Conservation (phyloP, 1,284 basidiomycete genomes). For the Puccinia polysora region DNA sequence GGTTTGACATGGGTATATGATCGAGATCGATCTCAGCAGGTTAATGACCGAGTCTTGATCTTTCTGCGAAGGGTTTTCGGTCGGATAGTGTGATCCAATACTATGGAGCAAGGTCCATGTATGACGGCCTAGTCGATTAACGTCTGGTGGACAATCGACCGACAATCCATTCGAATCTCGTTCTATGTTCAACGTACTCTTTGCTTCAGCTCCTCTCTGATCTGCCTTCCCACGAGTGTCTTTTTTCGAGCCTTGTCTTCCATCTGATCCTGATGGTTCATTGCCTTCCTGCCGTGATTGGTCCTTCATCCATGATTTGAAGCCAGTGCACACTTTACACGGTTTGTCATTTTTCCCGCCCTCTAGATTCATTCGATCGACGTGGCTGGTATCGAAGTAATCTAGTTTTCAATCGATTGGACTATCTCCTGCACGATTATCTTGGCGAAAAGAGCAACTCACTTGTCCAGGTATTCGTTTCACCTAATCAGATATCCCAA, state of each 20-base stretch:
- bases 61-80: slow-evolving; percentile 61
- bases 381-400: too few relatives aligned
- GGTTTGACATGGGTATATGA: slow-evolving; percentile 76
- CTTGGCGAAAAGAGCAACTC: too few relatives aligned
- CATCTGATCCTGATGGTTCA: neutral
- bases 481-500: too few relatives aligned
- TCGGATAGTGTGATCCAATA: slow-evolving; percentile 88
- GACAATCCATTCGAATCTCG: too few relatives aligned
- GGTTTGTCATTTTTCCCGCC: slow-evolving; percentile 93
- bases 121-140: slow-evolving; percentile 20
- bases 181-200: too few relatives aligned
- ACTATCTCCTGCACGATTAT: too few relatives aligned
- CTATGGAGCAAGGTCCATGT: slow-evolving; percentile 96
- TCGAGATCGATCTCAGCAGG: slow-evolving; percentile 69
- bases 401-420: too few relatives aligned
- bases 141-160: slow-evolving; percentile 27
- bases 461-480: too few relatives aligned
- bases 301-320: slow-evolving; percentile 63
- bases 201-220: neutral
- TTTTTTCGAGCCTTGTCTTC: neutral
- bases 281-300: neutral
- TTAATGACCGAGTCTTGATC: slow-evolving; percentile 75
- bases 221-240: neutral
- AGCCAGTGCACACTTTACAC: slow-evolving; percentile 82
- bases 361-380: too few relatives aligned